Evolutionary conservation across 2,329 filamentous ascomycete species (phyloP).

Genomic region (Cladosporium halotolerans): DNA sequence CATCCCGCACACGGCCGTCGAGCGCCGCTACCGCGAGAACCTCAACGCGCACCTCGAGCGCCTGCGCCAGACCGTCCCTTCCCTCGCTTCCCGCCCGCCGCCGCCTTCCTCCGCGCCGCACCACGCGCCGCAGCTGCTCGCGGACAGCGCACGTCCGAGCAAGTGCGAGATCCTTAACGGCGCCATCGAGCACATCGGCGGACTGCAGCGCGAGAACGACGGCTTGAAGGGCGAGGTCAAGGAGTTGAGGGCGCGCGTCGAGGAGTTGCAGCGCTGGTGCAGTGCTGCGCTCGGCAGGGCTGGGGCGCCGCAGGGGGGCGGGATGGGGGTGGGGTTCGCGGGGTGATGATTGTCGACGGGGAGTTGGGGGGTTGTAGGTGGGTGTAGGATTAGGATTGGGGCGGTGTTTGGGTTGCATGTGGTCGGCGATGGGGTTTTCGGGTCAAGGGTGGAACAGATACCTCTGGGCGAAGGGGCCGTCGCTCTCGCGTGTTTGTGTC

Average conservation of each 20-base stretch:
- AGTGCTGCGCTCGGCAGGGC: neutral
- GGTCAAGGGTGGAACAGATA: no score
- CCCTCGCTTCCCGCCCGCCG: constrained; percentile 19
- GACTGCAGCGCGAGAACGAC: constrained; percentile 24
- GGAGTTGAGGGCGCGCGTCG: constrained; percentile 21
- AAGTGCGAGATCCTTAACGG: constrained; percentile 32
- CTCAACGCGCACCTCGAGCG: constrained; percentile 32
- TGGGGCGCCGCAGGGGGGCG: neutral
- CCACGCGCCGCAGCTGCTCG: neutral
- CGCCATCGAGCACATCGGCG: constrained; percentile 30
- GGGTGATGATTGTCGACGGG: neutral
- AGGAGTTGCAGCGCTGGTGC: constrained; percentile 25
- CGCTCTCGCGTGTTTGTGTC: no score
- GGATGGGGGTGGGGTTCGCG: neutral
- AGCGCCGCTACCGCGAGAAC: constrained; percentile 32
- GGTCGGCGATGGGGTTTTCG: no score
- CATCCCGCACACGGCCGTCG: constrained; percentile 31
- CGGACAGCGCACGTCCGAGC: constrained; percentile 29
- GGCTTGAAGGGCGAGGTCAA: constrained; percentile 23
- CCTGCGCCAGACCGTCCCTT: constrained; percentile 27
- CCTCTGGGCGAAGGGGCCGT: no score
- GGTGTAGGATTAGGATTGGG: neutral
- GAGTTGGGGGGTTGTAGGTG: neutral
- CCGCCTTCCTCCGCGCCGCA: neutral
- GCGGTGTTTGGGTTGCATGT: neutral